Evolutionary conservation across 2,329 filamentous ascomycete species (phyloP).

Genomic region (Aspergillus sp.): DNA sequence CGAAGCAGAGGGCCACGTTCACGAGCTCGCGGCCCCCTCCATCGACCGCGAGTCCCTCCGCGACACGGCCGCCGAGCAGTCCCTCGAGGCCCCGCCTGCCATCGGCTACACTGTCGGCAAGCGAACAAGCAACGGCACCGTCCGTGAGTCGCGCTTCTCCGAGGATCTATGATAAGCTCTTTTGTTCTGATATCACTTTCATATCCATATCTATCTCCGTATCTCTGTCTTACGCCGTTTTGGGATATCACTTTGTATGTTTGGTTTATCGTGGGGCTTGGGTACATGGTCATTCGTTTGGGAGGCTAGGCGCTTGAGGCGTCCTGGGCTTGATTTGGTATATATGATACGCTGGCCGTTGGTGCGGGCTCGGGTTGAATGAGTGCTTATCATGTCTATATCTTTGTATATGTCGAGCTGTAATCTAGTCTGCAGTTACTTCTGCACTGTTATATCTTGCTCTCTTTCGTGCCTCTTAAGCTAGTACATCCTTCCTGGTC

Average conservation of each 20-base stretch:
- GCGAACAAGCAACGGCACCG: constrained; percentile 29
- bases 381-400: no score
- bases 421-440: no score
- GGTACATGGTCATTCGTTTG: background rate
- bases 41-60: constrained; percentile 32
- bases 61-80: constrained; percentile 36
- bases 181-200: background rate
- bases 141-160: constrained; percentile 42
- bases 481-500: no score
- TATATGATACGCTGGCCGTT: background rate
- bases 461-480: no score
- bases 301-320: background rate
- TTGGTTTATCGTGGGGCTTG: background rate
- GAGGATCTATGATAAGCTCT: constrained; percentile 37
- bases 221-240: background rate
- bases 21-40: constrained; percentile 14
- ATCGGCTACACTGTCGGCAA: constrained; percentile 24
- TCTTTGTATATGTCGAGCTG: no score
- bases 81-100: constrained; percentile 34
- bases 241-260: background rate
- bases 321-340: background rate
- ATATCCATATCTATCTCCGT: background rate
- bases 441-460: no score
- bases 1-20: constrained; percentile 19
- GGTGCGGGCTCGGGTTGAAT: no score